Evolutionary conservation across 345 rosid genomes (phyloP).

Genomic region (Boechera divaricarpa): DNA sequence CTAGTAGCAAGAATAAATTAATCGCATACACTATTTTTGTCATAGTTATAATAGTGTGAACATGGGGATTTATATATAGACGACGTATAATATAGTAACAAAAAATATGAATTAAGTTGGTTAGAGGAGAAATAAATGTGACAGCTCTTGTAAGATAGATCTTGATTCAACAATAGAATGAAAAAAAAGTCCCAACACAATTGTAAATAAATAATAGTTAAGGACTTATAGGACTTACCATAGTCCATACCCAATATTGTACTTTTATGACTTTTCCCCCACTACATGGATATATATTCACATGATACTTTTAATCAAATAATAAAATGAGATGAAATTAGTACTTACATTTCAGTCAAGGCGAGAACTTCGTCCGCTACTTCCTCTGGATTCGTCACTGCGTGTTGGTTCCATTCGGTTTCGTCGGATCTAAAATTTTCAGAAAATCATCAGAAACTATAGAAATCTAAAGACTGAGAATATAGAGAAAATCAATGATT

Average conservation of each 20-base stretch:
- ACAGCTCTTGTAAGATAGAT: slow-evolving; percentile 42
- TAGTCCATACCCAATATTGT: slow-evolving; percentile 33
- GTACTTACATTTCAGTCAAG: slow-evolving; percentile 67
- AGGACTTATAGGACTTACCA: slow-evolving; percentile 22
- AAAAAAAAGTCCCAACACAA: slow-evolving; percentile 33
- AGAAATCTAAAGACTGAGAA: background rate
- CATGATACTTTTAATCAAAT: background rate
- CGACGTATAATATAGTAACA: slow-evolving; percentile 20
- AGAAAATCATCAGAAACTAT: background rate
- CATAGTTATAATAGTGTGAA: slow-evolving; percentile 33
- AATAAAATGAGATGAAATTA: background rate
- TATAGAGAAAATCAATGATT: slow-evolving; percentile 33
- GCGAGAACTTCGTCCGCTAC: slow-evolving; percentile 67
- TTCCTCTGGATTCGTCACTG: slow-evolving; percentile 75
- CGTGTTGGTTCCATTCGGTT: slow-evolving; percentile 60
- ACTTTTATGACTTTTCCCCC: slow-evolving; percentile 6
- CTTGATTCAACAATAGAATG: slow-evolving; percentile 36
- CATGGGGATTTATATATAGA: slow-evolving; percentile 21
- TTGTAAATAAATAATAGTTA: slow-evolving; percentile 10
- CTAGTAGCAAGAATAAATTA: slow-evolving; percentile 33
- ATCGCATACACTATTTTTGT: slow-evolving; percentile 21
- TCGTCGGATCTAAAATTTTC: slow-evolving; percentile 43
- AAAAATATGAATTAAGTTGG: slow-evolving; percentile 27
- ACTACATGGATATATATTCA: background rate
- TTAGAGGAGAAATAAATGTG: slow-evolving; percentile 44